These are phyloP conservation scores for Schizophyllum amplum DNA, from an alignment of 1,284 basidiomycete species.

Conservation along the genomic window DNA sequence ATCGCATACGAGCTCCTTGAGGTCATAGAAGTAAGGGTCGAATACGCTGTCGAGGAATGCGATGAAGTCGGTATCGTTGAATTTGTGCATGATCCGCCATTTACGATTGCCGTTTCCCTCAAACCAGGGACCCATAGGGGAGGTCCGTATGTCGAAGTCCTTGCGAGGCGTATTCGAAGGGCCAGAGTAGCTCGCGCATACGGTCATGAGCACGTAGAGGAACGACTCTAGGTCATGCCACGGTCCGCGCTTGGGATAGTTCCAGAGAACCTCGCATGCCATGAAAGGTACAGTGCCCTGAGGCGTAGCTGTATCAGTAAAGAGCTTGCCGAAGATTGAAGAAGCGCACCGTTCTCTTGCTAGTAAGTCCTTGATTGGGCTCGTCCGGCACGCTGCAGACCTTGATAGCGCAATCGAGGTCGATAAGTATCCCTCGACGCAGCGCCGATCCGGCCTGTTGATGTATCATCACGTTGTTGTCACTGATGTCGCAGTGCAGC, in stretches of 20 bases:
- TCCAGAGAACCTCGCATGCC: slow-evolving; percentile 1
- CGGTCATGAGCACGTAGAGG: slow-evolving; percentile 7
- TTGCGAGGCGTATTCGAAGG: background rate
- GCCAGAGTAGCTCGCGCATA: slow-evolving; percentile 7
- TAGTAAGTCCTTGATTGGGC: background rate
- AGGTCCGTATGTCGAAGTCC: background rate
- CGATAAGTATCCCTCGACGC: background rate
- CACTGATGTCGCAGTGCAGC: background rate
- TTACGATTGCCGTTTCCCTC: background rate
- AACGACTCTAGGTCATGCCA: slow-evolving; percentile 7
- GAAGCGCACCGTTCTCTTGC: background rate
- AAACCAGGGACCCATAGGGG: background rate
- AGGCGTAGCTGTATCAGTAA: background rate
- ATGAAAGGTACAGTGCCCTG: slow-evolving; percentile 7
- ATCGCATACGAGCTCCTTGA: background rate
- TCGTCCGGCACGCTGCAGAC: no score
- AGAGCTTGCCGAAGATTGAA: background rate
- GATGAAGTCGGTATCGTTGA: background rate
- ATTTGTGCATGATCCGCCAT: slow-evolving; percentile 1
- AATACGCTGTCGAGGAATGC: background rate
- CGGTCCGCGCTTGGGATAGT: slow-evolving; percentile 1
- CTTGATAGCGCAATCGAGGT: background rate
- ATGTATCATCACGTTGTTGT: background rate
- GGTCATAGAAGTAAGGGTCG: slow-evolving; percentile 3
- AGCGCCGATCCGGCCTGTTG: no score